These are phyloP conservation scores for Chiua virens DNA, from an alignment of 768 basidiomycete species.

Conservation along the genomic window DNA sequence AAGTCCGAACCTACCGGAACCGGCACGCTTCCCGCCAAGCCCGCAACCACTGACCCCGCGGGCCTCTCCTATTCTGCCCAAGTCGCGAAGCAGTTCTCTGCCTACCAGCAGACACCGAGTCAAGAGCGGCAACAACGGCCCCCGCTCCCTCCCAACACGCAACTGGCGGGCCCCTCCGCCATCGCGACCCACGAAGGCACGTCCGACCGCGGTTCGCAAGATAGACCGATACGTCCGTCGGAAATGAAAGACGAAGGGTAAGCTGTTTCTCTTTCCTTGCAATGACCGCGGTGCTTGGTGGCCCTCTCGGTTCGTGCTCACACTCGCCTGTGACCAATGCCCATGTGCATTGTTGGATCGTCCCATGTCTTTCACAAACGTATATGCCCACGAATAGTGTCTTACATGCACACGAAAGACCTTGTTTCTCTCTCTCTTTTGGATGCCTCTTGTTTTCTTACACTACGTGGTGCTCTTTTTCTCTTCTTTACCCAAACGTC, in stretches of 20 bases:
- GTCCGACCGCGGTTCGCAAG: conserved; percentile 35
- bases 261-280: conserved; percentile 37
- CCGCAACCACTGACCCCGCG: conserved; percentile 21
- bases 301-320: conserved; percentile 7
- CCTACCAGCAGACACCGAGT: conserved; percentile 63
- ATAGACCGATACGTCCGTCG: conserved; percentile 60
- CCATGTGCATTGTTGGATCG: conserved; percentile 5
- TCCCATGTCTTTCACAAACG: conserved; percentile 11
- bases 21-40: conserved; percentile 28
- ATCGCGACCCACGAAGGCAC: conserved; percentile 39
- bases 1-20: conserved; percentile 24
- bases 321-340: conserved; percentile 4
- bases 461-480: conserved; percentile 12
- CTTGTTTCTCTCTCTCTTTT: not conserved
- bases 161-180: conserved; percentile 23
- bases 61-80: conserved; percentile 61
- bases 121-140: conserved; percentile 56
- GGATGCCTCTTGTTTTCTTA: conserved; percentile 5
- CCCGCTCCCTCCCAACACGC: conserved; percentile 24
- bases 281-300: conserved; percentile 14
- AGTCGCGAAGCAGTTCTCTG: conserved; percentile 64
- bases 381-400: conserved; percentile 24
- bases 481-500: conserved; percentile 17
- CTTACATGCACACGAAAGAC: conserved; percentile 24
- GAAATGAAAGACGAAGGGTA: conserved; percentile 86